Evolutionary conservation across 169 alveolate genomes (phyloP).

Genomic region (Plasmodium coatneyi): DNA sequence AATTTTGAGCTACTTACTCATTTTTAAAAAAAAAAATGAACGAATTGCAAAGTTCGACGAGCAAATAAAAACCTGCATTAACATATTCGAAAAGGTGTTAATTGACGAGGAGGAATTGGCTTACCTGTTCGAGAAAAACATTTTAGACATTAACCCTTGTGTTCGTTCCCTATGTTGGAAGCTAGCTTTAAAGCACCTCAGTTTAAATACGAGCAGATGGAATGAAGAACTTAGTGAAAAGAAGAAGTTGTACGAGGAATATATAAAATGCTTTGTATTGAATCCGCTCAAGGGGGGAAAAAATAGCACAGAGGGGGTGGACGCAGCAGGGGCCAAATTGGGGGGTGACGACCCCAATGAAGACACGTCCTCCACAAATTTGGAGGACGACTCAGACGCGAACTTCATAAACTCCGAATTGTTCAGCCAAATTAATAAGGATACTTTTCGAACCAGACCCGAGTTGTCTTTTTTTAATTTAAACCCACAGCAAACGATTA

Average conservation of each 20-base stretch:
- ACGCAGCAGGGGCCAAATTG: neutral
- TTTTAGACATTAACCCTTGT: constrained; percentile 68
- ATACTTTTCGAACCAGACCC: constrained; percentile 74
- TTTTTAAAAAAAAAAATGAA: constrained; percentile 69
- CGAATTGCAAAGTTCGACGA: constrained; percentile 61
- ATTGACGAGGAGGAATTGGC: constrained; percentile 58
- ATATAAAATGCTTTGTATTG: constrained; percentile 53
- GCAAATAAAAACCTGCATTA: constrained; percentile 64
- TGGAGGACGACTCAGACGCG: constrained; percentile 27
- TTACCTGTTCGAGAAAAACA: constrained; percentile 60
- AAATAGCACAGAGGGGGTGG: neutral
- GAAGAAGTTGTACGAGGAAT: constrained; percentile 67
- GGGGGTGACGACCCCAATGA: neutral
- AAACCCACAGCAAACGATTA: constrained; percentile 73
- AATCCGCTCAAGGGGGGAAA: constrained; percentile 1
- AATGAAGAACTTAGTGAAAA: constrained; percentile 52
- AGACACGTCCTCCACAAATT: neutral
- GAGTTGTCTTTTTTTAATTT: constrained; percentile 72
- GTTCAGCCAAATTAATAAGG: constrained; percentile 76
- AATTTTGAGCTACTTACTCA: constrained; percentile 56
- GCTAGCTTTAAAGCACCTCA: constrained; percentile 66
- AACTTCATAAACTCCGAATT: constrained; percentile 56
- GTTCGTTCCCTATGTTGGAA: constrained; percentile 76
- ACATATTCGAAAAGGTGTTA: constrained; percentile 57
- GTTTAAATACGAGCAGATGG: constrained; percentile 68